These are phyloP conservation scores for Lecanosticta acicola DNA, from an alignment of 2,329 filamentous ascomycete species.

Conservation along the genomic window DNA sequence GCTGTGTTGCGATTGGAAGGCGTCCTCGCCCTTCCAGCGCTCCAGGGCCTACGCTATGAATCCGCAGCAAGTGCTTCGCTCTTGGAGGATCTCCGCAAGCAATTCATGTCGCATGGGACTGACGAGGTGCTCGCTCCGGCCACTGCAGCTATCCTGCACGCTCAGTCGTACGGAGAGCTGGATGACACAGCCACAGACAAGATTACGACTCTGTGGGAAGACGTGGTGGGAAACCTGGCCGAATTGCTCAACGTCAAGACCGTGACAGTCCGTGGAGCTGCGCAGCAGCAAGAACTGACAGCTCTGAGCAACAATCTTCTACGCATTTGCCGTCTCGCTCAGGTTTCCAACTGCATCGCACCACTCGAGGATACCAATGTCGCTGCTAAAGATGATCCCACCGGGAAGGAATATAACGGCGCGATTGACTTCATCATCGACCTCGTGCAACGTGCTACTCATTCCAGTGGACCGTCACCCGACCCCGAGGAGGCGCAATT, in stretches of 20 bases:
- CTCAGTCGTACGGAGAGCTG: slow-evolving; percentile 79
- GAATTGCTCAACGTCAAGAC: slow-evolving; percentile 63
- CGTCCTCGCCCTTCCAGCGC: slow-evolving; percentile 77
- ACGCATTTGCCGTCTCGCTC: slow-evolving; percentile 27
- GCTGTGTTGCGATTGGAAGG: slow-evolving; percentile 81
- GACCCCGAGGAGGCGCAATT: slow-evolving; percentile 62
- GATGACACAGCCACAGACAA: slow-evolving; percentile 80
- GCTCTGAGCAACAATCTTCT: slow-evolving; percentile 32
- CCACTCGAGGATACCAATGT: slow-evolving; percentile 59
- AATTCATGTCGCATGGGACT: slow-evolving; percentile 89
- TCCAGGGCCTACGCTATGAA: slow-evolving; percentile 83
- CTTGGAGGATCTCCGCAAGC: slow-evolving; percentile 85
- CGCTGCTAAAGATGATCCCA: slow-evolving; percentile 29
- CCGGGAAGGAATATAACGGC: slow-evolving; percentile 23
- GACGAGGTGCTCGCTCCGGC: slow-evolving; percentile 80
- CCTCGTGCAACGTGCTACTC: slow-evolving; percentile 67
- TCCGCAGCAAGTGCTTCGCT: slow-evolving; percentile 72
- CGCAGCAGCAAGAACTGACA: slow-evolving; percentile 41
- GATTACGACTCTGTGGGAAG: slow-evolving; percentile 79
- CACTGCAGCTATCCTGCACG: slow-evolving; percentile 73
- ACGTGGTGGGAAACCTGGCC: slow-evolving; percentile 66
- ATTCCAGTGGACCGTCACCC: slow-evolving; percentile 54
- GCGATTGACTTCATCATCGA: slow-evolving; percentile 66
- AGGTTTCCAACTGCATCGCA: slow-evolving; percentile 63
- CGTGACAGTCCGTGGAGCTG: slow-evolving; percentile 64